Evolutionary conservation across 345 rosid genomes (phyloP), one percentile per base, ranked within the genome.

Genomic region (Orychophragmus violaceus): DNA sequence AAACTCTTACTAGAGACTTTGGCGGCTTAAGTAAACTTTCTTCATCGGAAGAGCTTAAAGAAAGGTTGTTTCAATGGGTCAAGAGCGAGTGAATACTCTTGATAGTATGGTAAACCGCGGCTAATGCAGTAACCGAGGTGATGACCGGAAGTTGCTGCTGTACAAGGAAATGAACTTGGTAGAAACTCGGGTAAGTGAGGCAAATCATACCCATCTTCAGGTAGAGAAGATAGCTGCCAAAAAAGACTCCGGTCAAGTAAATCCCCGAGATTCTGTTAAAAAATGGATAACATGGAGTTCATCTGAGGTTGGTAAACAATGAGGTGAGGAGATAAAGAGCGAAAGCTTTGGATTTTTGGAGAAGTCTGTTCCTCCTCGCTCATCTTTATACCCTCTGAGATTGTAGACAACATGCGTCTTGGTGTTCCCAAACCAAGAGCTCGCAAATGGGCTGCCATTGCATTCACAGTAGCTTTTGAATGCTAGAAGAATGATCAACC

Each of bases 221-320:
- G 69, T 74, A 74, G 45, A 74, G 69, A 61, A 74, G 74, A 6
- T 74, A 68, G 22, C 78, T 65, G 1, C 45, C 65, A 2, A 68
- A 68, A 55, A 36, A 18, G 69, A 74, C 74, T 45, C 78, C 78
- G 1, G 78, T 74, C 65, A 74, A 48, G 74, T 74, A 74, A 61
- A 62, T 63, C 17, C 74, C 78, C 3, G 78, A 74, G 65, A 74
- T 74, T 74, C 78, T 74, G 60, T 74, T 74, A 69, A 74, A n/a
- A 74, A 16, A 74, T 74, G 18, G 78, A 74, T 12, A 74, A 23
- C 78, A 74, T 74, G 48, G 74, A 74, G 59, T 74, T 74, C 74
- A 46, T 68, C 64, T 74, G 78, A 62, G 78, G 78, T 70, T 74
- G 74, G 55, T 74, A 74, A 48, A 74, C 74, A 5, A 74, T 18